A percentile compares a stretch with the other conserved stretches of the same genome.
Conservation (phyloP, 306 rosid species). For the Prunus dulcis region DNA sequence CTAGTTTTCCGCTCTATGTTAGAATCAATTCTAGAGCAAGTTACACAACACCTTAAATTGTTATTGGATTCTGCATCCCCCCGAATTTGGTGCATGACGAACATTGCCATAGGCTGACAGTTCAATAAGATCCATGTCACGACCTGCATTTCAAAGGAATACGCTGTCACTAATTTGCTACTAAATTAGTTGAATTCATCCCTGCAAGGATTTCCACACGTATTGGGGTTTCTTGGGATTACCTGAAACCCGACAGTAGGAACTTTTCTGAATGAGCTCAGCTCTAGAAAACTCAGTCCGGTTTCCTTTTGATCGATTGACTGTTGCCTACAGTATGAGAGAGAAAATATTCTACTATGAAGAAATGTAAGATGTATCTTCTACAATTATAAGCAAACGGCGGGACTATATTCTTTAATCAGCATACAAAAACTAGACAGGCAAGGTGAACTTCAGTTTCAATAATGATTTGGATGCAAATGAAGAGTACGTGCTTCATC, state of each 20-base stretch:
- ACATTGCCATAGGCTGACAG: slow-evolving; percentile 82
- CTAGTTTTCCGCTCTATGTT: background rate
- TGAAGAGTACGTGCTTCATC: background rate
- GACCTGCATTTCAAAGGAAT: slow-evolving; percentile 46
- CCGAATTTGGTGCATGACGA: slow-evolving; percentile 61
- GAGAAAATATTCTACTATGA: background rate
- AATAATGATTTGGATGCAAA: background rate
- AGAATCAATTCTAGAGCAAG: background rate
- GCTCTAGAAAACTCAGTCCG: slow-evolving; percentile 68
- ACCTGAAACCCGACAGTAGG: slow-evolving; percentile 95
- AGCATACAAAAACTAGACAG: background rate
- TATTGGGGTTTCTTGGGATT: slow-evolving; percentile 8
- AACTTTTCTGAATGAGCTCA: slow-evolving; percentile 86
- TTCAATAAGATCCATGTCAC: slow-evolving; percentile 94
- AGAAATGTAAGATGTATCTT: background rate
- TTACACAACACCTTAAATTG: slow-evolving; percentile 13
- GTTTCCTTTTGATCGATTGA: slow-evolving; percentile 85
- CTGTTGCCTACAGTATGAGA: slow-evolving; percentile 60
- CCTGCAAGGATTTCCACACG: background rate
- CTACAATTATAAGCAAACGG: background rate
- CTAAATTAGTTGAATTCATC: slow-evolving; percentile 13
- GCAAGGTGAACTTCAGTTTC: background rate
- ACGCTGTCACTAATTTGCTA: slow-evolving; percentile 6
- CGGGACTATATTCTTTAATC: background rate
- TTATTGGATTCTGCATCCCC: slow-evolving; percentile 88